These are phyloP conservation scores for Elaphomyces granulatus DNA, from an alignment of 495 filamentous ascomycete genomes.

Conservation along the genomic window DNA sequence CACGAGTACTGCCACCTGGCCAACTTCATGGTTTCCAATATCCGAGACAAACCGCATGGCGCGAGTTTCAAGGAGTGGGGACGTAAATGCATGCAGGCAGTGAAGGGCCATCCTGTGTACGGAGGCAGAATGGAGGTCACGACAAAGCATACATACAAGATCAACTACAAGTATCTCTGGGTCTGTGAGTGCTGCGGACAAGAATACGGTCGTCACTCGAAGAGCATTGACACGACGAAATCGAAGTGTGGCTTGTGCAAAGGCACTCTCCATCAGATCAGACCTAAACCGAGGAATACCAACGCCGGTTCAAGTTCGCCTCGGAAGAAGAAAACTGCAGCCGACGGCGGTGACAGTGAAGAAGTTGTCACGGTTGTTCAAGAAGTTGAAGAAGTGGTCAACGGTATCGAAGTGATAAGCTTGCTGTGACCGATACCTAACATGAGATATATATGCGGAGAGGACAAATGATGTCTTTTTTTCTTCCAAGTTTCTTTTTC, in stretches of 20 bases:
- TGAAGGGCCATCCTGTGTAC: constrained; percentile 30
- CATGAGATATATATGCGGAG: no score
- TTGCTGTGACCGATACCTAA: no score
- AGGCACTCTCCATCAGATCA: constrained; percentile 55
- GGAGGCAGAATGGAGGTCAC: constrained; percentile 52
- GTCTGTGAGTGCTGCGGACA: constrained; percentile 50
- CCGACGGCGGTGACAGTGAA: no score
- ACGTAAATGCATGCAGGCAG: constrained; percentile 26
- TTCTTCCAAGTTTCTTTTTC: no score
- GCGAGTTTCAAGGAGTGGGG: constrained; percentile 67
- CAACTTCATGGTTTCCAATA: constrained; percentile 64
- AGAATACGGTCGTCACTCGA: constrained; percentile 66
- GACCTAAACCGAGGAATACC: constrained; percentile 52
- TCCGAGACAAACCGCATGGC: constrained; percentile 62
- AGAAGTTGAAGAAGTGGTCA: neutral
- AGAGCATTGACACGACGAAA: constrained; percentile 54
- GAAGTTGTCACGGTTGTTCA: constrained; percentile 33
- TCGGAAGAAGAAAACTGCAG: constrained; percentile 50
- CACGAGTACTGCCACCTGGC: constrained; percentile 95
- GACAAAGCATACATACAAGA: constrained; percentile 75
- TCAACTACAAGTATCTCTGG: constrained; percentile 87
- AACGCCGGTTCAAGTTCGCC: constrained; percentile 9
- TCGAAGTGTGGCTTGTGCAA: constrained; percentile 60
- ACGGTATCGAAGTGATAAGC: neutral
- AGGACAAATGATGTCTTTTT: no score